Evolutionary conservation across 2,329 filamentous ascomycete genomes (phyloP).

Genomic region (Ophiostoma sp.): DNA sequence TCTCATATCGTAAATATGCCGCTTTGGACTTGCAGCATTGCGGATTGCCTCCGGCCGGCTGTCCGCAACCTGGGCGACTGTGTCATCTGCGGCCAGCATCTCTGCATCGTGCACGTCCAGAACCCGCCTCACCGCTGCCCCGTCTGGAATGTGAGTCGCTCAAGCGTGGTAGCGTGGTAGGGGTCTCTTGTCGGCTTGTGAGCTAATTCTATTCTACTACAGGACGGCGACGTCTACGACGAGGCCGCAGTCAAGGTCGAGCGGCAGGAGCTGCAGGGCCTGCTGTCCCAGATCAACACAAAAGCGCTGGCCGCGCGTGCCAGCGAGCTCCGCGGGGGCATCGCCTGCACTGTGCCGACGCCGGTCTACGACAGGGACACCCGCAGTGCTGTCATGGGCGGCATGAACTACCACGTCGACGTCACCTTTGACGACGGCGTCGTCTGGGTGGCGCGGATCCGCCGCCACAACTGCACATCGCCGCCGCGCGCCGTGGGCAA

Average conservation of each 20-base stretch:
- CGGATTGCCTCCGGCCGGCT: neutral
- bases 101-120: neutral
- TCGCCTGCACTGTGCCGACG: neutral
- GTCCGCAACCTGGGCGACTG: neutral
- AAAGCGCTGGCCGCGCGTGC: neutral
- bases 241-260: neutral
- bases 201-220: neutral
- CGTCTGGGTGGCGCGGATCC: slow-evolving; percentile 20
- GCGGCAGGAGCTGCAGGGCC: neutral
- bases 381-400: slow-evolving; percentile 17
- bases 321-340: neutral
- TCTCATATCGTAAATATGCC: neutral
- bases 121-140: neutral
- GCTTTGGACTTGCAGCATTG: neutral
- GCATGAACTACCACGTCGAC: slow-evolving; percentile 21
- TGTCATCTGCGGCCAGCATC: neutral
- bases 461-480: neutral
- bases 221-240: slow-evolving; percentile 3
- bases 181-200: neutral
- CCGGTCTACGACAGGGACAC: neutral
- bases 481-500: neutral
- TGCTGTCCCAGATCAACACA: neutral
- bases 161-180: too few species aligned
- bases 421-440: slow-evolving; percentile 21
- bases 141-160: neutral